Evolutionary conservation across 2,329 filamentous ascomycete genomes (phyloP), one percentile per base, ranked within the genome.

Genomic region (Xylaria sp.): DNA sequence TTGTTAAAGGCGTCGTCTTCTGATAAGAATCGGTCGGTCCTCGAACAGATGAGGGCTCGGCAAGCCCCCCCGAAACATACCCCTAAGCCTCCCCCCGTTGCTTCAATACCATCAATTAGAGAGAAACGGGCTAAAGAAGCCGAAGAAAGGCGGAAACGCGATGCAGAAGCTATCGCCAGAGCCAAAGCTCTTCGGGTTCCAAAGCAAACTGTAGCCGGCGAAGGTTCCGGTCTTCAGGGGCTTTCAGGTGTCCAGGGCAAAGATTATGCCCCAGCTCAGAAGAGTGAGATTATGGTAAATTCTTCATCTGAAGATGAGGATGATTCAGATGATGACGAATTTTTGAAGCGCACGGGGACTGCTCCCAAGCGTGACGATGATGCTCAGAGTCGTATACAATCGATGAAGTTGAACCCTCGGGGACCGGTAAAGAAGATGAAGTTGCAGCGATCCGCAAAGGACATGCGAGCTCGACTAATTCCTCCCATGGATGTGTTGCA

Each of bases 381-480:
- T 28, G 84, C 83, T 23, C 84, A 83, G 3, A 83, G 83, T 65
- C 81, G 82, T n/a, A 79, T 80, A 61, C 79, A 81, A 61, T 81
- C 85, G 32, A 77, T 89, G 72, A 86, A 83, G 48, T 79, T 87
- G 71, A 84, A 88, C 75, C 84, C 86, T 58, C 87, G 88, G 50
- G 90, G 89, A 15, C 95, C 95, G 0, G 89, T 97, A 65, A 95
- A 93, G 81, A 97, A 97, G 82, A 83, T 89, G 72, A 92, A 93
- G 78, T 88, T 93, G 60, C 85, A 91, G 70, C 89, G 95, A 58
- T 95, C 94, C 18, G 89, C 91, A 53, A 97, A 97, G 80, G 96
- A 99, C 80, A 95, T 97, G 89, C 91, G 95, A 73, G 95, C 96
- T 71, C 91, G 96, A 70, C 85, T 99, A 67, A 92, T 94, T 36